These are phyloP conservation scores for Cercospora sojina DNA, from an alignment of 2,329 filamentous ascomycete species.

Conservation along the genomic window DNA sequence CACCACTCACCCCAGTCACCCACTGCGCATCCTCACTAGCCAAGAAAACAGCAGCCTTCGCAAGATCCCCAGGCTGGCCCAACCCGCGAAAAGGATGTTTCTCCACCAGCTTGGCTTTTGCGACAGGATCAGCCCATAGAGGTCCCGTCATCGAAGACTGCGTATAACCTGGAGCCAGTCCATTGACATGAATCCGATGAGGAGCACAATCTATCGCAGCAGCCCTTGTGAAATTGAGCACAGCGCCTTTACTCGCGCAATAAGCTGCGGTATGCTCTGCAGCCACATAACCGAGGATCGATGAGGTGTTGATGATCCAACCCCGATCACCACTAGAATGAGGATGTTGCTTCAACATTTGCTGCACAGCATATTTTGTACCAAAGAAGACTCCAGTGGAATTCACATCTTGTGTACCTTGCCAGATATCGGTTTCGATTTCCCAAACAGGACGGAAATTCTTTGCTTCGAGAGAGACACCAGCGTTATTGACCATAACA, in stretches of 20 bases:
- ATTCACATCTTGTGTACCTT: conserved; percentile 39
- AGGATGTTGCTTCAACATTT: conserved; percentile 53
- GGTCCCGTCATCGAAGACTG: conserved; percentile 27
- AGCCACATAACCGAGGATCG: conserved; percentile 46
- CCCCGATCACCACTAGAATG: conserved; percentile 45
- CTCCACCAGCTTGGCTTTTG: conserved; percentile 29
- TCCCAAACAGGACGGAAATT: conserved; percentile 25
- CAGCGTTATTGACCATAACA: conserved; percentile 24
- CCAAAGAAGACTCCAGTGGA: conserved; percentile 44
- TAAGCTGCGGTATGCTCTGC: conserved; percentile 41
- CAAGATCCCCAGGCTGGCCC: conserved; percentile 42
- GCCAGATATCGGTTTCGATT: conserved; percentile 23
- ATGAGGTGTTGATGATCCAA: conserved; percentile 53
- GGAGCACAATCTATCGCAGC: conserved; percentile 34
- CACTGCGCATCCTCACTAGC: conserved; percentile 43
- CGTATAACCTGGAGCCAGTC: conserved; percentile 33
- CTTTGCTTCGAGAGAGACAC: conserved; percentile 23
- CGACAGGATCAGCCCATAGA: conserved; percentile 27
- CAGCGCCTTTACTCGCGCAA: conserved; percentile 32
- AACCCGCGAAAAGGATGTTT: conserved; percentile 40
- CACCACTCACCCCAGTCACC: conserved; percentile 23
- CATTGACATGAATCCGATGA: conserved; percentile 34
- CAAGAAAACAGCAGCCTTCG: conserved; percentile 48
- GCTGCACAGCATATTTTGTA: conserved; percentile 48
- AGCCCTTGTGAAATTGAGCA: conserved; percentile 32